Base-by-base conservation (phyloP, 441 rosid genomes). In the Brassica balearica region DNA sequence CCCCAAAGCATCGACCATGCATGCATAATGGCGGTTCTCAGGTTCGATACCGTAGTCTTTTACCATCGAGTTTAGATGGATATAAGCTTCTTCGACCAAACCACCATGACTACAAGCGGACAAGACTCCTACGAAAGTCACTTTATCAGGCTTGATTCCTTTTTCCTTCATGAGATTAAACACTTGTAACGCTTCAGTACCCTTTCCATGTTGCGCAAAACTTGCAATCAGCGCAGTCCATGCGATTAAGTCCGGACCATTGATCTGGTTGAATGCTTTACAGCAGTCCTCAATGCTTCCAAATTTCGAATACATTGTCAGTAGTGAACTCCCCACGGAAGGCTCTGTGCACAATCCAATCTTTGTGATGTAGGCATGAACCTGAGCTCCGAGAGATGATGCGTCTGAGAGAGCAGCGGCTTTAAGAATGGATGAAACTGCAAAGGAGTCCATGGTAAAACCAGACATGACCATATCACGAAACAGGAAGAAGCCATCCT, bases 1-100 rank as follows among this genome's bases (percentile, higher is more conserved):
- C 73, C 96, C 96, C 32, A 93, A 87, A 83, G 89, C 86, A 88
- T 93, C 94, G 23, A 91, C 91, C 94, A 93, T 91, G 75, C 94
- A 90, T 43, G 90, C 88, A 84, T 87, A 88, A 72, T 91, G 98
- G 15, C 78, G 87, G 83, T 82, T 77, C 63, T 81, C 82, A 7
- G 97, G 97, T 74, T 90, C 80, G 63, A 91, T 84, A 15, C 91
- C 82, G 2, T 86, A 89, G 61, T 87, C 91, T 77, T 82, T 81
- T 63, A 79, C 77, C 95, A 93, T 93, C 6, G 91, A 86, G 65
- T 85, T 85, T 51, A 93, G 86, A 71, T 83, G 80, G 74, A 59
- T 80, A 78, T 88, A 85, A 38, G 93, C 91, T 80, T 89, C 92
- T 71, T 91, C 95, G 8, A 91, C 87, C 76, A 91, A 82, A 73